Evolutionary conservation across 495 filamentous ascomycete species (phyloP), one percentile per base, ranked within the genome.

Genomic region (Annulohypoxylon moriforme): DNA sequence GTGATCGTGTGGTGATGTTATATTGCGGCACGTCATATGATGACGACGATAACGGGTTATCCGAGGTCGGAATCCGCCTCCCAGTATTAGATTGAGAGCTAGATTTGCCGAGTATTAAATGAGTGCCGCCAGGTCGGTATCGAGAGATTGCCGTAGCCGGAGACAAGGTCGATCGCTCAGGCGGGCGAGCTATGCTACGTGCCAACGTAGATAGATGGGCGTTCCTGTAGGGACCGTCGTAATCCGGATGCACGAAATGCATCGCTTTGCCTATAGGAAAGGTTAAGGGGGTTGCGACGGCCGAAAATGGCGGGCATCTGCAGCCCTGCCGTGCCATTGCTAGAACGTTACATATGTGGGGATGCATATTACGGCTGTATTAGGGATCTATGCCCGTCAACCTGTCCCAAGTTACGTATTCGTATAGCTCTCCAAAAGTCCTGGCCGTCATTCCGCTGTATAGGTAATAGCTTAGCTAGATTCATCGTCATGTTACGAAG

Each of bases 281-380:
- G 36, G 38, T 10, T 22, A 56, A 50, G 11, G 61, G 61, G 57
- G 57, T 61, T 61, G 27, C 42, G 25, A 34, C 25, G n/a, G 64
- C 44, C 31, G 29, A 60, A 49, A 61, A 40, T 68, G 66, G 57
- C 38, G 49, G 33, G 46, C 71, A 59, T 66, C 33, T 73, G 71
- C 65, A 66, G 60, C 61, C 71, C 69, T 73, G 66, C 56, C 29
- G 61, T 67, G 31, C 18, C 47, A 65, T 50, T 11, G 27, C 18
- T 61, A 73, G 71, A 73, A 69, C 65, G 71, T 73, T 73, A 69
- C 71, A 73, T 73, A 49, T 73, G 71, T 73, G 71, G 71, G 66
- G 71, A 66, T 66, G 22, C 61, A 69, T 69, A 69, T 69, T 73
- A 57, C 66, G 71, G 65, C 47, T 73, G 69, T 73, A 73, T 73